Conservation (phyloP, 768 basidiomycete genomes). For the Panellus pusillus region DNA sequence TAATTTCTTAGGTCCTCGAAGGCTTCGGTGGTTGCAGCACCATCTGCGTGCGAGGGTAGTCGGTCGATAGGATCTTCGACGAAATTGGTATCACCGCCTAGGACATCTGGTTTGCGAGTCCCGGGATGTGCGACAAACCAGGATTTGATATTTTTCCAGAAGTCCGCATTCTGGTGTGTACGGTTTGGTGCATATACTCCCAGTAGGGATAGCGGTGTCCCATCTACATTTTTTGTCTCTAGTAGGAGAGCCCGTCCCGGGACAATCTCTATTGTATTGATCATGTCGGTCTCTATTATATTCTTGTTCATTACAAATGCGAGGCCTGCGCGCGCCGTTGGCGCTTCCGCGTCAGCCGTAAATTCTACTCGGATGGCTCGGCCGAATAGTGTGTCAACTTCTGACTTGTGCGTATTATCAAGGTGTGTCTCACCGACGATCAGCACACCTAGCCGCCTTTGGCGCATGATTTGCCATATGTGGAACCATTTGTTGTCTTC, state of each 20-base stretch:
- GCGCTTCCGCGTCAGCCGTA: constrained; percentile 17
- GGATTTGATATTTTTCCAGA: constrained; percentile 28
- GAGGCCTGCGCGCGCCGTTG: constrained; percentile 27
- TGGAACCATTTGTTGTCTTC: constrained; percentile 15
- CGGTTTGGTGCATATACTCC: constrained; percentile 38
- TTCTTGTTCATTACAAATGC: constrained; percentile 36
- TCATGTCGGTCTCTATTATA: constrained; percentile 15
- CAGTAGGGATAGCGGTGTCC: constrained; percentile 25
- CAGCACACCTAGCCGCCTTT: constrained; percentile 29
- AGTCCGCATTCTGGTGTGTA: constrained; percentile 24
- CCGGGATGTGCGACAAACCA: constrained; percentile 7
- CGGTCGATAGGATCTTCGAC: constrained; percentile 39
- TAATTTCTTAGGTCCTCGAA: not conserved
- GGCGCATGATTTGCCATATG: constrained; percentile 21
- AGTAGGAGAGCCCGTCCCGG: constrained; percentile 4
- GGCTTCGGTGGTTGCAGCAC: not conserved
- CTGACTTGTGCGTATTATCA: not conserved
- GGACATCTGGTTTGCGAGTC: constrained; percentile 28
- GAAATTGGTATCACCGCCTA: constrained; percentile 45
- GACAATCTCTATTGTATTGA: not conserved
- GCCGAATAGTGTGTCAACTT: constrained; percentile 4
- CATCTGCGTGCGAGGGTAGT: constrained; percentile 28
- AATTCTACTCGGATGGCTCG: constrained; percentile 22
- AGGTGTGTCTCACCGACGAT: constrained; percentile 35
- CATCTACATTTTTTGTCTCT: constrained; percentile 22